phyloP scores from a whole-genome alignment of 495 filamentous ascomycete genomes.

The Hypoxylon trugodes region DNA sequence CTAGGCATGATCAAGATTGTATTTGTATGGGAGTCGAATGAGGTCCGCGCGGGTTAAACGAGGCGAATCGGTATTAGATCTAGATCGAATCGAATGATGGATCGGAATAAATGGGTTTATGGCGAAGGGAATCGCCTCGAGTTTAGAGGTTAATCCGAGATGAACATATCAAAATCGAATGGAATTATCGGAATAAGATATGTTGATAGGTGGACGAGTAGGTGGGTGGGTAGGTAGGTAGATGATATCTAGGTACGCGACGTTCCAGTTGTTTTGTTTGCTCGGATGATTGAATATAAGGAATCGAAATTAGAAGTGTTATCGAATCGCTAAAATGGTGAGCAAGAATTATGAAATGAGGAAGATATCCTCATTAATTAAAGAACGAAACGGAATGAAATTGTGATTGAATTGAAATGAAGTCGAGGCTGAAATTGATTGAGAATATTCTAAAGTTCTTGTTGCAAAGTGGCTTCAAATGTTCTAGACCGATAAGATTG shows the following conservation, averaged over 20 bases:
- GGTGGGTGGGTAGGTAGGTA: neutral
- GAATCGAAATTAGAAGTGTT: neutral
- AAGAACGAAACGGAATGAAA: neutral
- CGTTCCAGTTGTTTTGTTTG: neutral
- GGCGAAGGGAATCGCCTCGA: neutral
- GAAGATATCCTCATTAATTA: neutral
- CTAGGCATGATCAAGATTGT: slow-evolving; percentile 70
- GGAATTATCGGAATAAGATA: too few species aligned
- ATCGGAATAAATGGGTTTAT: too few species aligned
- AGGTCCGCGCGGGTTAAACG: too few species aligned
- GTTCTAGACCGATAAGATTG: neutral
- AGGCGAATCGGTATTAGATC: too few species aligned
- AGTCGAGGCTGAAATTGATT: slow-evolving; percentile 19
- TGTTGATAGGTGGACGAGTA: too few species aligned
- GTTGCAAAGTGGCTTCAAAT: slow-evolving; percentile 36
- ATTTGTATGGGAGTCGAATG: neutral
- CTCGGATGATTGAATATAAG: too few species aligned
- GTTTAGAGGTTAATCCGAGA: neutral
- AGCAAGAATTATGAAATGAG: too few species aligned
- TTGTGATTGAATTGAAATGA: neutral
- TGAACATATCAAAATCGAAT: neutral
- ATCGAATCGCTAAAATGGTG: too few species aligned
- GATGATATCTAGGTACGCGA: neutral
- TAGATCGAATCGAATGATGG: too few species aligned
- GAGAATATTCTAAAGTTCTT: slow-evolving; percentile 15